A percentile compares a stretch with the other conserved stretches of the same genome.
Conservation (phyloP, 164 flowering plant species). For the Annona cherimola region DNA sequence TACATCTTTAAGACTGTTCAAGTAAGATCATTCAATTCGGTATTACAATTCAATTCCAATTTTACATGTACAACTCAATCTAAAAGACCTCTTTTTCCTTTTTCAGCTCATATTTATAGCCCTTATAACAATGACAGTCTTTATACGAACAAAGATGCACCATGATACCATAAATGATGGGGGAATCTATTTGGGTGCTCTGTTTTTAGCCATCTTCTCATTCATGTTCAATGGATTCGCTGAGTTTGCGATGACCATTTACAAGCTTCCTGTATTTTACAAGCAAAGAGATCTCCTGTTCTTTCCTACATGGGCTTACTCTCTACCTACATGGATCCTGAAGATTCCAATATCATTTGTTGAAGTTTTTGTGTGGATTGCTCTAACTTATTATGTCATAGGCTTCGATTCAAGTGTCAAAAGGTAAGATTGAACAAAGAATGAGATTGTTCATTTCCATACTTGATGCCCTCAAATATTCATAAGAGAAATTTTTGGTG, state of each 20-base stretch:
- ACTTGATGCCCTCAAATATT: not conserved
- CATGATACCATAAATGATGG: constrained; percentile 31
- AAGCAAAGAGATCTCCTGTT: constrained; percentile 56
- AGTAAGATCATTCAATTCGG: constrained; percentile 20
- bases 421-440: constrained; percentile 21
- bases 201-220: constrained; percentile 23
- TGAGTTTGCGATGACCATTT: constrained; percentile 37
- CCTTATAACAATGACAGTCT: constrained; percentile 28
- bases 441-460: not conserved
- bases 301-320: constrained; percentile 57
- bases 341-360: constrained; percentile 38
- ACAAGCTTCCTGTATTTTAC: constrained; percentile 52
- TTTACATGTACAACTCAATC: constrained; percentile 1
- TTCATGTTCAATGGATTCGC: constrained; percentile 38
- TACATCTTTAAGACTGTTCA: constrained; percentile 50
- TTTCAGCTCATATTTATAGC: constrained; percentile 31
- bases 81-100: constrained; percentile 1
- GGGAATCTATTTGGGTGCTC: constrained; percentile 33
- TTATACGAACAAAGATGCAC: constrained; percentile 33
- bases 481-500: not conserved
- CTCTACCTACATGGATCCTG: constrained; percentile 48
- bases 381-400: constrained; percentile 44
- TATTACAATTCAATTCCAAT: not conserved
- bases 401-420: constrained; percentile 38
- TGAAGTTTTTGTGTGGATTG: constrained; percentile 39